Evolutionary conservation across 192 early-diverging fungal species (phyloP).

Genomic region (Kappamyces sp.): DNA sequence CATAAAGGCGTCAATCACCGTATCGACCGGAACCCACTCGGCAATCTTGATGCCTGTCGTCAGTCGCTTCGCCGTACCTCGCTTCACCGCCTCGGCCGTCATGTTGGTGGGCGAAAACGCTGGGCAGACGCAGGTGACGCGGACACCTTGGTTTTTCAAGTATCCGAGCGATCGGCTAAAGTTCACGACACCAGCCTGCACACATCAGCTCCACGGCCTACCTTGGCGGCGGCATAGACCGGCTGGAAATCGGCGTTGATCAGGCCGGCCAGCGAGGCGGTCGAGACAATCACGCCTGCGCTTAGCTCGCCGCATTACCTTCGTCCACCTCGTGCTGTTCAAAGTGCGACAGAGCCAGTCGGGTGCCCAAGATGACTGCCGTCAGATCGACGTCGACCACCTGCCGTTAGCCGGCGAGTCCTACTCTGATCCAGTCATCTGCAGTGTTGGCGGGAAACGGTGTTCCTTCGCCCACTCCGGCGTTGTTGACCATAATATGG

Average conservation of each 20-base stretch:
- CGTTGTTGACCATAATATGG: slow-evolving; percentile 51
- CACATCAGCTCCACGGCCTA: too few relatives aligned
- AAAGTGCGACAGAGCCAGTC: slow-evolving; percentile 46
- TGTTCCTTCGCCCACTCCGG: slow-evolving; percentile 44
- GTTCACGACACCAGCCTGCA: slow-evolving; percentile 41
- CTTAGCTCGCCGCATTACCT: background rate
- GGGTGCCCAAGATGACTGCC: slow-evolving; percentile 58
- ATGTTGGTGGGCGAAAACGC: slow-evolving; percentile 4
- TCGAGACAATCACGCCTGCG: slow-evolving; percentile 56
- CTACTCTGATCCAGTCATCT: slow-evolving; percentile 10
- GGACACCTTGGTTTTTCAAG: slow-evolving; percentile 1
- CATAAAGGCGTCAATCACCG: slow-evolving; percentile 54
- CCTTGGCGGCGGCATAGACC: slow-evolving; percentile 58
- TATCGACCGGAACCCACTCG: background rate
- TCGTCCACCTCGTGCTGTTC: slow-evolving; percentile 8
- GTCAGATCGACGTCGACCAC: slow-evolving; percentile 57
- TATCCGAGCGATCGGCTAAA: slow-evolving; percentile 21
- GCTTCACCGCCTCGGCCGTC: background rate
- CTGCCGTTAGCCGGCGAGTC: slow-evolving; percentile 10
- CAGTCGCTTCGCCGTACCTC: background rate
- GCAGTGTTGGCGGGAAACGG: slow-evolving; percentile 32
- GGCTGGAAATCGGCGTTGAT: slow-evolving; percentile 30
- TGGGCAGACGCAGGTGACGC: slow-evolving; percentile 11
- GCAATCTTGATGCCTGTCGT: background rate
- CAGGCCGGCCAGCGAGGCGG: slow-evolving; percentile 54